Evolutionary conservation across 2,329 filamentous ascomycete genomes (phyloP).

Genomic region (Penicillium sp.): DNA sequence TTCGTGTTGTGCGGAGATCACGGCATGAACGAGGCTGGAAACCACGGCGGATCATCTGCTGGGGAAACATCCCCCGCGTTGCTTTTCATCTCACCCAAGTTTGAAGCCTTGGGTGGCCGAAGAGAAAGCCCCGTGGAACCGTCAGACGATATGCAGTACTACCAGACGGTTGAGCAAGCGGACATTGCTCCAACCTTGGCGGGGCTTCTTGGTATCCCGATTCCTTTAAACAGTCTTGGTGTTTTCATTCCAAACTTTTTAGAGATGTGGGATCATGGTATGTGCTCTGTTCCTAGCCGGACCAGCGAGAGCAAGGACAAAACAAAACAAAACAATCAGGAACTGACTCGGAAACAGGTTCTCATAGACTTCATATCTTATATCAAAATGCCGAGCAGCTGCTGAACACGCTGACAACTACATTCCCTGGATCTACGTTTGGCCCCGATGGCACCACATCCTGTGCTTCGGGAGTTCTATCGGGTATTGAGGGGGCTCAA

Average conservation of each 20-base stretch:
- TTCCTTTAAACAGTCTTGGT: slow-evolving; percentile 86
- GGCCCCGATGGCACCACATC: slow-evolving; percentile 25
- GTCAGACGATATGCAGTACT: slow-evolving; percentile 75
- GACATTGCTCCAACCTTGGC: slow-evolving; percentile 89
- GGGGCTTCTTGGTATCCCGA: slow-evolving; percentile 79
- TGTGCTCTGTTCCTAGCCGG: slow-evolving; percentile 13
- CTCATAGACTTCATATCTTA: slow-evolving; percentile 66
- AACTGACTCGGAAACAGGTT: slow-evolving; percentile 30
- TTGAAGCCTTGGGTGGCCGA: slow-evolving; percentile 54
- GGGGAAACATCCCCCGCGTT: slow-evolving; percentile 93
- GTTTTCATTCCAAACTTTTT: slow-evolving; percentile 79
- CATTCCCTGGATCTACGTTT: slow-evolving; percentile 62
- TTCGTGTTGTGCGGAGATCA: slow-evolving; percentile 90
- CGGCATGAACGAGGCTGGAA: slow-evolving; percentile 99
- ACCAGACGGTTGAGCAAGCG: slow-evolving; percentile 83
- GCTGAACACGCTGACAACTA: slow-evolving; percentile 70
- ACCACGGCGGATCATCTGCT: slow-evolving; percentile 89
- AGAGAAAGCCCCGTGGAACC: slow-evolving; percentile 57
- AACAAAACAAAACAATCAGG: neutral
- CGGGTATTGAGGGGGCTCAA: slow-evolving; percentile 58
- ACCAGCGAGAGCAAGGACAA: neutral
- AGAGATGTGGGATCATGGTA: slow-evolving; percentile 70
- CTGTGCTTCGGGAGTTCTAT: slow-evolving; percentile 27
- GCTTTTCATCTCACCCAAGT: slow-evolving; percentile 84
- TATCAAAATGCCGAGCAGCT: slow-evolving; percentile 80